Evolutionary conservation across 1,284 basidiomycete species (phyloP).

Genomic region (Erythrobasidium hasegawianum): DNA sequence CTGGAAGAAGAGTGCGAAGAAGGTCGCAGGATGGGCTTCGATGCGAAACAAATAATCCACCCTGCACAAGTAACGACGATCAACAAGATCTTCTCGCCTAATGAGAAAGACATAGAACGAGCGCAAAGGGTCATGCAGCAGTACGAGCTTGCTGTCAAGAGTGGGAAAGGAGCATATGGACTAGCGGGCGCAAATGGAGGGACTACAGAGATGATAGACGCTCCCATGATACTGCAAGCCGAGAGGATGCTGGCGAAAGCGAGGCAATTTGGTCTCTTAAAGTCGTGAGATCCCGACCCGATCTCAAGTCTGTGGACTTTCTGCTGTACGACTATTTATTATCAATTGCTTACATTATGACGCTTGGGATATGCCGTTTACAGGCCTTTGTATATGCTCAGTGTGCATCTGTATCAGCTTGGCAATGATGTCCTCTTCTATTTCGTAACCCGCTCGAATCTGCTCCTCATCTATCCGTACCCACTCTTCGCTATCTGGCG

Average conservation of each 20-base stretch:
- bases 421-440: constrained; percentile 83
- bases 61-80: constrained; percentile 77
- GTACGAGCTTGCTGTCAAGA: constrained; percentile 52
- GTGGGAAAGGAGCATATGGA: constrained; percentile 60
- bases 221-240: constrained; percentile 64
- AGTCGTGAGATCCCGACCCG: neutral
- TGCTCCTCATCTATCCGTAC: constrained; percentile 43
- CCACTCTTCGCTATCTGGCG: constrained; percentile 55
- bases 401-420: constrained; percentile 72
- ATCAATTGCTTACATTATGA: neutral
- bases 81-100: constrained; percentile 74
- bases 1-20: constrained; percentile 21
- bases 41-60: constrained; percentile 82
- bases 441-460: constrained; percentile 54
- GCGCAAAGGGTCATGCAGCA: constrained; percentile 68
- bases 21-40: constrained; percentile 6
- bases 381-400: constrained; percentile 57
- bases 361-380: neutral
- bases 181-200: constrained; percentile 57
- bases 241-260: constrained; percentile 22
- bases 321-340: constrained; percentile 6
- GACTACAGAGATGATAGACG: constrained; percentile 76
- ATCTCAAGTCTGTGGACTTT: neutral
- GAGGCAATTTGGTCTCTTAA: constrained; percentile 7
- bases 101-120: constrained; percentile 68